Percentiles rank a stretch among this genome's conserved stretches.
These are phyloP conservation scores for Protomyces arabidopsidicola DNA, from an alignment of 1,139 yeast species.

Conservation along the genomic window DNA sequence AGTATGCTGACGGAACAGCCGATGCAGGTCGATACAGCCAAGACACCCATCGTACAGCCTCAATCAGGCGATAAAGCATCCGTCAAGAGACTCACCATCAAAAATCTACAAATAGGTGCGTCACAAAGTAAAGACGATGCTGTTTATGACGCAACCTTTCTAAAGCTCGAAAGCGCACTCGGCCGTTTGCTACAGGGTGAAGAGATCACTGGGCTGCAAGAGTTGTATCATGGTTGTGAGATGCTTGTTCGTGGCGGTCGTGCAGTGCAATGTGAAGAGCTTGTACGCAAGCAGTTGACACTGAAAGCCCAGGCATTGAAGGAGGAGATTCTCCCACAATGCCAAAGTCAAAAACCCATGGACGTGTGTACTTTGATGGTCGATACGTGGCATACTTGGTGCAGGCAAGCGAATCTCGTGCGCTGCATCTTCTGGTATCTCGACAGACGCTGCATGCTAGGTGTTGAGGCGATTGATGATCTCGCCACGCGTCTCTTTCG, in stretches of 20 bases:
- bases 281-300: background rate
- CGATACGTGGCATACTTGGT: constrained; percentile 36
- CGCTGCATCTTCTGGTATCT: constrained; percentile 40
- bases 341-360: constrained; percentile 26
- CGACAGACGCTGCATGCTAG: constrained; percentile 41
- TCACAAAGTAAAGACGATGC: constrained; percentile 9
- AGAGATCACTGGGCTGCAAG: constrained; percentile 35
- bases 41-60: constrained; percentile 11
- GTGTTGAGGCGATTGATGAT: constrained; percentile 37
- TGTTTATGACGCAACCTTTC: constrained; percentile 34
- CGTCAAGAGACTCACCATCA: constrained; percentile 9
- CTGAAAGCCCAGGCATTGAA: constrained; percentile 15
- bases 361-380: constrained; percentile 29
- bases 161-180: constrained; percentile 34
- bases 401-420: constrained; percentile 35
- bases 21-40: constrained; percentile 16
- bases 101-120: constrained; percentile 20
- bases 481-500: constrained; percentile 34
- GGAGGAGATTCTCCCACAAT: background rate
- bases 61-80: background rate
- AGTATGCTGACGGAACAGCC: background rate
- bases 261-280: constrained; percentile 26
- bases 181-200: constrained; percentile 33
- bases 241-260: constrained; percentile 40
- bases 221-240: constrained; percentile 42